Percentiles rank a stretch among this genome's conserved stretches.
Conservation (phyloP, 306 rosid species). For the Glycine soja region DNA sequence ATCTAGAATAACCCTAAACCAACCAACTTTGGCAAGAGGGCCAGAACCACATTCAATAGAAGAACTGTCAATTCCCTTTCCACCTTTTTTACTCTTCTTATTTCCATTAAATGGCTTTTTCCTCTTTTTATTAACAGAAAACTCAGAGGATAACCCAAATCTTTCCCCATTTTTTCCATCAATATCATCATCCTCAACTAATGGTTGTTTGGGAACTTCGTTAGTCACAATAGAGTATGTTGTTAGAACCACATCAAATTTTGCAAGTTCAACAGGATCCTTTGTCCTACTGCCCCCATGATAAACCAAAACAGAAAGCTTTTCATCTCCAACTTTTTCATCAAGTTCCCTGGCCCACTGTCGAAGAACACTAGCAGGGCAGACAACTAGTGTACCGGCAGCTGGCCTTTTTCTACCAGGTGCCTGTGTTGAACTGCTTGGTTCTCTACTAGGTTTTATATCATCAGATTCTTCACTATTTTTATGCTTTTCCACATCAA, state of each 20-base stretch:
- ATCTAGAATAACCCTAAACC: constrained; percentile 96
- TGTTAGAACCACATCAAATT: constrained; percentile 91
- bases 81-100: constrained; percentile 82
- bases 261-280: constrained; percentile 80
- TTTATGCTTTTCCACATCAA: constrained; percentile 55
- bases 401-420: constrained; percentile 85
- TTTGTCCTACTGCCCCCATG: constrained; percentile 95
- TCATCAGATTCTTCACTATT: constrained; percentile 59
- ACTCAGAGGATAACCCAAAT: constrained; percentile 76
- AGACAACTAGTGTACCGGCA: constrained; percentile 95
- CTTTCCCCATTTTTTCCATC: constrained; percentile 76
- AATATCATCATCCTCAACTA: constrained; percentile 81
- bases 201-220: constrained; percentile 92
- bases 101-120: constrained; percentile 59
- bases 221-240: constrained; percentile 89
- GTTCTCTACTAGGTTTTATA: constrained; percentile 60
- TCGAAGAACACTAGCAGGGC: constrained; percentile 96
- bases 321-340: constrained; percentile 82
- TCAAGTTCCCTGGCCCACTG: constrained; percentile 97
- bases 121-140: constrained; percentile 67
- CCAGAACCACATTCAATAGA: constrained; percentile 69
- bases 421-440: constrained; percentile 61
- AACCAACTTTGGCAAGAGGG: constrained; percentile 88
- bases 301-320: constrained; percentile 75
- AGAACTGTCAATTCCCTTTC: constrained; percentile 68